Evolutionary conservation across 2,329 filamentous ascomycete genomes (phyloP), one percentile per base, ranked within the genome.

Genomic region (Cryphonectria carpinicola): DNA sequence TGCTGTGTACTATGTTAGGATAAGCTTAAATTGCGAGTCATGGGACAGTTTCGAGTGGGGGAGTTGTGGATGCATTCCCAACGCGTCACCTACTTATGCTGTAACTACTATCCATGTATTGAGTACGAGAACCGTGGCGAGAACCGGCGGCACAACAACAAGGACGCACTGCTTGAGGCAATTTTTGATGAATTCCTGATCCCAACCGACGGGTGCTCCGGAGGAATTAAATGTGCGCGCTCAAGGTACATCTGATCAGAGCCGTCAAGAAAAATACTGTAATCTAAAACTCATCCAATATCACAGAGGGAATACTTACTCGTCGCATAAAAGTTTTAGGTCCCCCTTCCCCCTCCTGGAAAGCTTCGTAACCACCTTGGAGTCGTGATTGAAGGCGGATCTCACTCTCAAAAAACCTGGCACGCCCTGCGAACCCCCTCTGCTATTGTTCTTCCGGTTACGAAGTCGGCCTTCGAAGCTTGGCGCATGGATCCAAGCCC

Each of bases 1-100:
- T 49, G 46, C 46, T 49, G 43, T 19, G 10, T 49, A 49, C 22
- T 49, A 49, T n/a, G 11, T 39, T 11, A 49, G 46, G 46, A 49
- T 49, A 49, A 49, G 46, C 46, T 49, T 49, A n/a, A 49, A 49
- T 49, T 49, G 43, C 43, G 43, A 49, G 43, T 49, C 43, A 49
- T 22, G 43, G 22, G 43, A 49, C 43, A 49, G 17, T 49, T 49
- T 49, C 43, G 43, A 22, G 46, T 7, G 46, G 46, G 22, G 22
- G 17, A n/a, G 52, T 56, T 11, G 25, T 32, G 11, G 52, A 28
- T 28, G n/a, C n/a, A 7, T 10, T 28, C 52, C 52, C 25, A 17
- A 25, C 2, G 2, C n/a, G 13, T n/a, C 52, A 54, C 52, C 10
- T 39, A 11, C 52, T 7, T 39, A 11, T 39, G 8, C 37, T 39